Percentiles rank a stretch among this genome's conserved stretches.
Evolutionary conservation across 2,329 filamentous ascomycete genomes (phyloP).

Genomic region (Pseudonectria foliicola): DNA sequence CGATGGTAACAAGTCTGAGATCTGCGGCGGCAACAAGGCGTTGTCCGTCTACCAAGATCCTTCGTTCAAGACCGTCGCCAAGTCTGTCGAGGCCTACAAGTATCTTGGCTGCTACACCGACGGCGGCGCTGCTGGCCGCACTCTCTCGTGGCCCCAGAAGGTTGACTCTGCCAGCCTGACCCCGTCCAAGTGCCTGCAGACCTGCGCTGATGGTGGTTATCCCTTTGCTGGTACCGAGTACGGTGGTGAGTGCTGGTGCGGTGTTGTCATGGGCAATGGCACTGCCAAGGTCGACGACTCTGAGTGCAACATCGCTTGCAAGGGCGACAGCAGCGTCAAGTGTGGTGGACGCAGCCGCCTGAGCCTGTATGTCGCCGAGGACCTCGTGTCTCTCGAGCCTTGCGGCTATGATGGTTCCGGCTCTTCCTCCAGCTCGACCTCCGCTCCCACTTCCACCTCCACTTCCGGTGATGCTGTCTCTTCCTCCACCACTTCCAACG

Average conservation of each 20-base stretch:
- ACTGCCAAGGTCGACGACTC: constrained; percentile 27
- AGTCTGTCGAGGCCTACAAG: constrained; percentile 45
- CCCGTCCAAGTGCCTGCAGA: constrained; percentile 34
- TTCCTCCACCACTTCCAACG: background rate
- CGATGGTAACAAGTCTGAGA: constrained; percentile 36
- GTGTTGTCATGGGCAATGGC: constrained; percentile 44
- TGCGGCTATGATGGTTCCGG: constrained; percentile 29
- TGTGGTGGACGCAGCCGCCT: constrained; percentile 39
- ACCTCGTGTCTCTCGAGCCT: constrained; percentile 43
- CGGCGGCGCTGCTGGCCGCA: constrained; percentile 31
- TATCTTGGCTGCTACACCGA: constrained; percentile 57
- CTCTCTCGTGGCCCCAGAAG: constrained; percentile 37
- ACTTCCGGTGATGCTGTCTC: background rate
- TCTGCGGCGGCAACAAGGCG: constrained; percentile 39
- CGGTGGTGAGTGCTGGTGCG: constrained; percentile 43
- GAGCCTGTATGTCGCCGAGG: constrained; percentile 40
- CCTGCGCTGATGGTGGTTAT: constrained; percentile 37
- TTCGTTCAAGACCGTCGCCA: constrained; percentile 38
- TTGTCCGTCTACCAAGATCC: constrained; percentile 44
- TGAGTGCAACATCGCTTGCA: constrained; percentile 46
- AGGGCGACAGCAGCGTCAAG: constrained; percentile 34
- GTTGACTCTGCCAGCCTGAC: constrained; percentile 32
- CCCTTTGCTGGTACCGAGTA: constrained; percentile 43
- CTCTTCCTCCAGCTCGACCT: constrained; percentile 1
- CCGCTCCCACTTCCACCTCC: constrained; percentile 5